These are phyloP conservation scores for Allium cepa DNA, from an alignment of 106 monocot species.

Conservation along the genomic window DNA sequence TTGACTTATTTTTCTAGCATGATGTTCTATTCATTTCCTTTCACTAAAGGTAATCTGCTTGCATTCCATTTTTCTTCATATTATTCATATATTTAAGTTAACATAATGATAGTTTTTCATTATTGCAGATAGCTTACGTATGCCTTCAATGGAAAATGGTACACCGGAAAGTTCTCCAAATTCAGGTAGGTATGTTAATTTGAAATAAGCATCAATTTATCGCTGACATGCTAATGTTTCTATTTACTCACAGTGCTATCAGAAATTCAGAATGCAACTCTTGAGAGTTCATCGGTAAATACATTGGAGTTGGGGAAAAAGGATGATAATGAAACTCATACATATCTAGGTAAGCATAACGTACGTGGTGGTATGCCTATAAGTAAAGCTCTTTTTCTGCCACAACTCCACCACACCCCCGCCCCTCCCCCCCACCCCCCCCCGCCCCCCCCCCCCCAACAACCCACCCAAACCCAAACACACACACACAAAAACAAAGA, in stretches of 20 bases:
- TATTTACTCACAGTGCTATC: neutral
- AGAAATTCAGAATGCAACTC: neutral
- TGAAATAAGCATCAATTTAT: neutral
- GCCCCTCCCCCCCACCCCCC: no score
- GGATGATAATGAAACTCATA: constrained; percentile 1
- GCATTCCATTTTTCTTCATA: no score
- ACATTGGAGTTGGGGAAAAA: neutral
- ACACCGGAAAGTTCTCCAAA: neutral
- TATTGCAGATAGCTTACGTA: neutral
- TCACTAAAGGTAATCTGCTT: neutral
- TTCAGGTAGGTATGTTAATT: neutral
- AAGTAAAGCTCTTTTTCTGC: no score
- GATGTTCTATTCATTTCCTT: constrained; percentile 9
- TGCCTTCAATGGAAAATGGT: neutral
- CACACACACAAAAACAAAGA: no score
- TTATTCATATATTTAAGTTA: neutral
- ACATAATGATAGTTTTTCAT: neutral
- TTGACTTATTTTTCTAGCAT: constrained; percentile 4
- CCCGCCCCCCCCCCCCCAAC: no score
- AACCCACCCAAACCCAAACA: no score
- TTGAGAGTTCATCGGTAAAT: neutral
- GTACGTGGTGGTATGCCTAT: no score
- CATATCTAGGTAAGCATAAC: constrained; percentile 4
- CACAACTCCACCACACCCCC: no score
- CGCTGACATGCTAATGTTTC: neutral